Base-by-base conservation (phyloP, 2,329 filamentous ascomycete species). In the Tympanopsis confertula region DNA sequence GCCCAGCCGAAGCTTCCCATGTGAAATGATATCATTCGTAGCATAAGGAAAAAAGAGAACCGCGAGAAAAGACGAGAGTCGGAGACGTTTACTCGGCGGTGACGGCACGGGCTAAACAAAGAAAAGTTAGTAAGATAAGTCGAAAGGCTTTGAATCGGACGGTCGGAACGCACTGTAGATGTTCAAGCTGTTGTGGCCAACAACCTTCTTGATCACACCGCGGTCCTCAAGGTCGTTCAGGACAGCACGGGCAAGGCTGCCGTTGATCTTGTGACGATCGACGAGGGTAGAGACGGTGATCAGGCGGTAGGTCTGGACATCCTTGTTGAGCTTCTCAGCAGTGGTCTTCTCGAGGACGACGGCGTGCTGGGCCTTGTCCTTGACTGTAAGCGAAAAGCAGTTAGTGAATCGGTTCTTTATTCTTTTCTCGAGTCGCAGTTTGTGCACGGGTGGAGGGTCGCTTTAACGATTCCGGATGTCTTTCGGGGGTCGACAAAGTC, bases 291-390 rank as follows among this genome's bases (percentile, higher is more conserved):
- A 88, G 59, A 96, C 84, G 63, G 91, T 96, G 72, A 98, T 87
- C 67, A 98, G 87, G 63, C 91, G 87, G 84, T 96, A 98, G 50
- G 91, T 95, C 71, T 96, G 91, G 58, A 98, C 93, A 79, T 98
- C 91, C 78, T 98, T 98, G 78, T 94, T 84, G 68, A 98, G 87
- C 78, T 93, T 94, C 72, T 98, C 91, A 54, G 83, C 84, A 62
- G 83, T 94, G 70, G 74, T 63, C 82, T 98, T 98, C 78, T 98
- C 91, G 71, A 98, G 86, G 63, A 96, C 77, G 69, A 98, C 91
- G 68, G 85, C 86, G 80, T 98, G 91, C 69, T 96, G 84, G 71
- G 91, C 89, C 88, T 98, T 98, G 81, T 98, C 91, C 91, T 98
- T 98, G 77, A 98, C 91, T 87, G 66, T 74, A 53, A 18, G 15